These are phyloP conservation scores for Fusarium fujikuroi DNA, from an alignment of 2,329 filamentous ascomycete genomes.

Conservation along the genomic window DNA sequence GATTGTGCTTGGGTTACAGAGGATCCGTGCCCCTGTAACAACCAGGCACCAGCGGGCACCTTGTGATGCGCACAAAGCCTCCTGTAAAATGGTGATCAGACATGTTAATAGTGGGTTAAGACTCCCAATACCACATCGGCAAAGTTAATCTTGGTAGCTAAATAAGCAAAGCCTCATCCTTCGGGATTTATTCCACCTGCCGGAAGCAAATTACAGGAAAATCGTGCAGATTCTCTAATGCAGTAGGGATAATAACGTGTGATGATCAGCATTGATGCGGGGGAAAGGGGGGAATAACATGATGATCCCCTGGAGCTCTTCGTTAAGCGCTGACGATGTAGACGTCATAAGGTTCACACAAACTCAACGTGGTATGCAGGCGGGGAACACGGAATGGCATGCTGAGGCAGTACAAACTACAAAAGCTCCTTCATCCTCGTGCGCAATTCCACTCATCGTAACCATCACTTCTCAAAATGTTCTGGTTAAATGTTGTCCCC, in stretches of 20 bases:
- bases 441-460: background rate
- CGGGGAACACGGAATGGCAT: background rate
- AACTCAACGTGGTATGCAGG: slow-evolving; percentile 4
- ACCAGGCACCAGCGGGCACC: background rate
- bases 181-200: slow-evolving; percentile 5
- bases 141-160: background rate
- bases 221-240: background rate
- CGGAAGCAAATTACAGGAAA: background rate
- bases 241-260: background rate
- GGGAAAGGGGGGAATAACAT: background rate
- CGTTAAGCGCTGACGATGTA: background rate
- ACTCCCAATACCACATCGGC: slow-evolving; percentile 15
- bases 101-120: background rate
- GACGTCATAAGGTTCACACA: slow-evolving; percentile 19
- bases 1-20: background rate
- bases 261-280: slow-evolving; percentile 18
- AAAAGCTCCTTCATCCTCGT: background rate
- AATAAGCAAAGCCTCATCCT: slow-evolving; percentile 1
- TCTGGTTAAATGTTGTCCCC: background rate
- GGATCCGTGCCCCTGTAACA: background rate
- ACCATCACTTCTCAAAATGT: background rate
- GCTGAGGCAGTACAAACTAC: slow-evolving; percentile 1
- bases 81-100: slow-evolving; percentile 1
- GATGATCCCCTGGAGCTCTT: background rate
- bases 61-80: background rate